Evolutionary conservation across 306 rosid genomes (phyloP).

Genomic region (Hippophae tibetana): DNA sequence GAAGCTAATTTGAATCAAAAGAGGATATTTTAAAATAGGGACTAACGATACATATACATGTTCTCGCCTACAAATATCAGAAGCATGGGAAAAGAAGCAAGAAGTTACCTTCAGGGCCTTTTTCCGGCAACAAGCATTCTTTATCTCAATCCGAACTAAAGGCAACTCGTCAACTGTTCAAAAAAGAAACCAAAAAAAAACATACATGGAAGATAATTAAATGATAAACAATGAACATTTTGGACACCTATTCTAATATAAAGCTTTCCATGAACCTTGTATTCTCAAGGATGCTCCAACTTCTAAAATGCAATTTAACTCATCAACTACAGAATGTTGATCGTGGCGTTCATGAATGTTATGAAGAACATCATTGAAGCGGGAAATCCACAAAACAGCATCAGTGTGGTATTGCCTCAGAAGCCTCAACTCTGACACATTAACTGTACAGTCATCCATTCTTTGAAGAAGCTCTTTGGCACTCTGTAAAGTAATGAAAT

Average conservation of each 20-base stretch:
- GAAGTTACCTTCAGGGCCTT: constrained; percentile 51
- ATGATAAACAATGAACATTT: no score
- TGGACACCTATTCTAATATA: no score
- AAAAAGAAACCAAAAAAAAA: constrained; percentile 10
- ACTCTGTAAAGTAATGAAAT: constrained; percentile 33
- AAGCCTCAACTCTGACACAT: constrained; percentile 68
- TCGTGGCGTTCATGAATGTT: constrained; percentile 44
- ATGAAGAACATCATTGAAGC: constrained; percentile 37
- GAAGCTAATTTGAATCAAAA: no score
- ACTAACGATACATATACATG: not conserved
- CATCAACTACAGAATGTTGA: constrained; percentile 48
- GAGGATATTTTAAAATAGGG: not conserved
- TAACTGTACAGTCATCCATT: constrained; percentile 45
- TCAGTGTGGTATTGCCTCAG: constrained; percentile 52
- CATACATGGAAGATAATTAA: not conserved
- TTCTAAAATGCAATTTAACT: constrained; percentile 42
- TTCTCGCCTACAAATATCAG: not conserved
- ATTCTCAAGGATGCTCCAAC: constrained; percentile 71
- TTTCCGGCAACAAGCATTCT: constrained; percentile 71
- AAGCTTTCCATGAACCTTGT: constrained; percentile 41
- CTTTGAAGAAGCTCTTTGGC: constrained; percentile 59
- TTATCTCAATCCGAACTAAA: constrained; percentile 63
- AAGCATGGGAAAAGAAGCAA: constrained; percentile 1
- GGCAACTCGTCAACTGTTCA: constrained; percentile 77
- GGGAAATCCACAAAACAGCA: constrained; percentile 59